A percentile compares a stretch with the other conserved stretches of the same genome.
These are phyloP conservation scores for Diaporthe sp. DNA, from an alignment of 2,329 filamentous ascomycete species.

Conservation along the genomic window DNA sequence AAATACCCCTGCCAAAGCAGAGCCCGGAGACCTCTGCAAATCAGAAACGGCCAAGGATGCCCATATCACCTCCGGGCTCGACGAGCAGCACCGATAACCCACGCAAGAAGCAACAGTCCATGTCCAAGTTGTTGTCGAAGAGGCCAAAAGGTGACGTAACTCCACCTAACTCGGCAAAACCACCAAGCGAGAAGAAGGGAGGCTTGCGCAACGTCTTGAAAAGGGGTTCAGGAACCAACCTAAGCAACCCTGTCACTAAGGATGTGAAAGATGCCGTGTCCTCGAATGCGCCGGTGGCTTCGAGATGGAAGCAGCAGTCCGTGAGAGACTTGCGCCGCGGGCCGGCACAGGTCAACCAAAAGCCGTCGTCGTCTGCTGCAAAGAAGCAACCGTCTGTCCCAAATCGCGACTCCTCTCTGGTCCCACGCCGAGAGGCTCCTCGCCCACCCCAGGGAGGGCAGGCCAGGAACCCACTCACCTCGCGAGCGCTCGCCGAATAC, in stretches of 20 bases:
- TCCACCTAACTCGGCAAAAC: constrained; percentile 35
- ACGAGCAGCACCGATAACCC: constrained; percentile 35
- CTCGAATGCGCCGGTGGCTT: constrained; percentile 30
- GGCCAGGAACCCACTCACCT: constrained; percentile 49
- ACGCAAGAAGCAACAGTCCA: constrained; percentile 38
- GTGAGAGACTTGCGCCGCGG: neutral
- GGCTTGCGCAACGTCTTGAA: constrained; percentile 63
- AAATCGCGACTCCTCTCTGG: constrained; percentile 45
- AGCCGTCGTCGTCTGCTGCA: constrained; percentile 36
- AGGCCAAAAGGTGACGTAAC: constrained; percentile 41
- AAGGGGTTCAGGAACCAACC: constrained; percentile 57
- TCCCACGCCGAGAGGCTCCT: constrained; percentile 48
- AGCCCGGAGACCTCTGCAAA: constrained; percentile 53
- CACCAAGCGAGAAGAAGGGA: constrained; percentile 53
- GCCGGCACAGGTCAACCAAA: constrained; percentile 35
- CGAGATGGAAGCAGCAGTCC: constrained; percentile 32
- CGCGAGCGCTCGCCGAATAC: constrained; percentile 47
- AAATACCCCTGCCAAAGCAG: constrained; percentile 39
- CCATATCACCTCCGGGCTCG: constrained; percentile 40
- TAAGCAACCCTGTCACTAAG: constrained; percentile 60
- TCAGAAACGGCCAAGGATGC: constrained; percentile 57
- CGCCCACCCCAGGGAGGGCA: constrained; percentile 47
- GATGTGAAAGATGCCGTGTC: constrained; percentile 41
- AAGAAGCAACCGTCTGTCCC: constrained; percentile 43
- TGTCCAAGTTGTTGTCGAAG: constrained; percentile 43